phyloP scores from a whole-genome alignment of 371 early-diverging fungal species.

The Catenaria anguillulae region DNA sequence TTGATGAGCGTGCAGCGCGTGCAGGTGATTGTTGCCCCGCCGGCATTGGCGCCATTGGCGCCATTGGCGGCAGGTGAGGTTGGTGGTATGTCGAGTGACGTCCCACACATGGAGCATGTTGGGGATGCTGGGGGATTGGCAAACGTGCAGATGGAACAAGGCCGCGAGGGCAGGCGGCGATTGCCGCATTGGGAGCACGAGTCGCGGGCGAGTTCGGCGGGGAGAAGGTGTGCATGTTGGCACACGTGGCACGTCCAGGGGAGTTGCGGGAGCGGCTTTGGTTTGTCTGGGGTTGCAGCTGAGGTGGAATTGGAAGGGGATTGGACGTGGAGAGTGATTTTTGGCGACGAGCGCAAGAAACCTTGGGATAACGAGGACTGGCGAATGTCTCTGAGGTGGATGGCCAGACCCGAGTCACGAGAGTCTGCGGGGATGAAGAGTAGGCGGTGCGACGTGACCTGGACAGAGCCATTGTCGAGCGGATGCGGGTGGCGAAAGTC shows the following conservation, averaged over 20 bases:
- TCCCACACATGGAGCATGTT: conserved; percentile 41
- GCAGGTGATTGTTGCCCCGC: background rate
- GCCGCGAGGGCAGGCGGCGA: no score
- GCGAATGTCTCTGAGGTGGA: no score
- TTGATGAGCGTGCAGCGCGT: conserved; percentile 4
- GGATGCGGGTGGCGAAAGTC: conserved; percentile 12
- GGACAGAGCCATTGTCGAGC: conserved; percentile 48
- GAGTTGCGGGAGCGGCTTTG: background rate
- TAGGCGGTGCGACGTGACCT: conserved; percentile 58
- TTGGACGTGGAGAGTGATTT: conserved; percentile 28
- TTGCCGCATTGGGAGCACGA: conserved; percentile 62
- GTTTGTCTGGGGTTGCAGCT: conserved; percentile 2
- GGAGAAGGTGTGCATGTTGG: conserved; percentile 37
- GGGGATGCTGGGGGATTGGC: no score
- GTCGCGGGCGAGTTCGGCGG: conserved; percentile 60
- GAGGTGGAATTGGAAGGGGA: conserved; percentile 3
- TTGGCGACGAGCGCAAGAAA: conserved; percentile 48
- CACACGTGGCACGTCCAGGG: conserved; percentile 67
- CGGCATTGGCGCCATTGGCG: no score
- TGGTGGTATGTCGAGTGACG: conserved; percentile 24
- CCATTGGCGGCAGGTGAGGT: background rate
- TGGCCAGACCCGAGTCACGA: background rate
- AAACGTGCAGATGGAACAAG: no score
- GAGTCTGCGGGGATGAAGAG: conserved; percentile 43
- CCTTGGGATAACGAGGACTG: conserved; percentile 14